Evolutionary conservation across 352 stramenopile genomes (phyloP), one percentile per base, ranked within the genome.

Genomic region (Pythium rhizo-oryzae): DNA sequence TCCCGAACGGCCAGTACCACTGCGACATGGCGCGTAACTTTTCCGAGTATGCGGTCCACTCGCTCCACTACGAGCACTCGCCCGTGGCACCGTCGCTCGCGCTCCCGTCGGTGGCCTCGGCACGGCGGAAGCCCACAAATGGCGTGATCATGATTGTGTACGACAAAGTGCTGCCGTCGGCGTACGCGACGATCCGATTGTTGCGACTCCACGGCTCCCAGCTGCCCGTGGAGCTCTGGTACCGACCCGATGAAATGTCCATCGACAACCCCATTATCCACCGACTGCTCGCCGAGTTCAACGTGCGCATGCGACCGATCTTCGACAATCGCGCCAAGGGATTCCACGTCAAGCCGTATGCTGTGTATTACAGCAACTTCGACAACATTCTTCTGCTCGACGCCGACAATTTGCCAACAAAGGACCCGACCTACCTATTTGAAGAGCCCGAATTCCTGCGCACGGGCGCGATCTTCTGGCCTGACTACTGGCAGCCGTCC

Each of bases 71-170:
- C 66, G 75, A 89, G 59, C 87, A 96, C 62, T 61, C 65, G 28
- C 85, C 87, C 8, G 54, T 93, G 52, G 85, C 87, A 24, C 85
- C 83, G 24, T 87, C 87, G 39, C 72, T 96, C n/a, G 81, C 84
- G 35, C 64, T 89, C 44, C 73, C 82, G 11, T 77, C 83, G 24
- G 69, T 72, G 12, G 75, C 71, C 6, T 70, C 75, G 9, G 77
- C 67, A 44, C 85, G 84, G 54, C 75, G 77, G 8, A 78, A 85
- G 51, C 84, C 79, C 5, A 82, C 76, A 30, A 91, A 93, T 52
- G 87, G 85, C 18, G 81, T 96, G 47, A 64, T 93, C 43, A 94
- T 96, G 84, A 89, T 93, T 59, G 80, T 96, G 51, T 94, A 94
- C 75, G 84, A 94, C 57, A 86, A 88, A 50, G 83, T 94, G 30